Base-by-base conservation (phyloP, 2,329 filamentous ascomycete genomes). In the Teratosphaeriaceae sp. region DNA sequence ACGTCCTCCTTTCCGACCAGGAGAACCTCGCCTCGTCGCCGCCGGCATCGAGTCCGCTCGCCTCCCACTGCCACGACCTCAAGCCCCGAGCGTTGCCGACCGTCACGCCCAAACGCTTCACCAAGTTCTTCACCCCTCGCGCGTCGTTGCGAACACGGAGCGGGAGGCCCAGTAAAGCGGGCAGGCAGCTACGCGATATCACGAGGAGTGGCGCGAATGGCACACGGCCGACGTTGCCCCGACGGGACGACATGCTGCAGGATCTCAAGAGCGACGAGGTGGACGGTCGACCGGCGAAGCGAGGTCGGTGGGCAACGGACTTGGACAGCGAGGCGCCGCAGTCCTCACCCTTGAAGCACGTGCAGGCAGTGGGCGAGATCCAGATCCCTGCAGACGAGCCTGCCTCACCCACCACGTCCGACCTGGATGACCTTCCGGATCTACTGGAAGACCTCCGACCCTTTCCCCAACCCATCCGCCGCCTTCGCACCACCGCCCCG, bases 51-150 rank as follows among this genome's bases (percentile, higher is more conserved):
- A 48, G 44, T 45, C 41, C 46, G 31, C 24, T n/a, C 16, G 41
- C 24, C 29, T 24, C 34, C 34, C 27, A 40, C 27, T 31, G 35
- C 16, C 58, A 49, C 52, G 55, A 58, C 38, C 45, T 50, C 19
- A 73, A 72, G 52, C 63, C 61, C 27, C 70, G 62, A 49, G 68
- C 65, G 46, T 66, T 68, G 23, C 71, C 71, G 5, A 71, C 70
- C 21, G 70, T 74, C 49, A 74, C 71, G 1, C 71, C 71, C 5
- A 71, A 71, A 52, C 65, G 71, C 44, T 73, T 74, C 59, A 71
- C 58, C 37, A 66, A 68, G 47, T 74, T 74, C 59, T 74, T 74
- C 58, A 72, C 69, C 11, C 71, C 71, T 9, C 61, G 69, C 36
- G 55, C 48, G n/a, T 61, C 65, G 3, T 50, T 56, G 27, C 55